These are phyloP conservation scores for Citrus hindsii DNA, from an alignment of 345 rosid species.

Conservation along the genomic window DNA sequence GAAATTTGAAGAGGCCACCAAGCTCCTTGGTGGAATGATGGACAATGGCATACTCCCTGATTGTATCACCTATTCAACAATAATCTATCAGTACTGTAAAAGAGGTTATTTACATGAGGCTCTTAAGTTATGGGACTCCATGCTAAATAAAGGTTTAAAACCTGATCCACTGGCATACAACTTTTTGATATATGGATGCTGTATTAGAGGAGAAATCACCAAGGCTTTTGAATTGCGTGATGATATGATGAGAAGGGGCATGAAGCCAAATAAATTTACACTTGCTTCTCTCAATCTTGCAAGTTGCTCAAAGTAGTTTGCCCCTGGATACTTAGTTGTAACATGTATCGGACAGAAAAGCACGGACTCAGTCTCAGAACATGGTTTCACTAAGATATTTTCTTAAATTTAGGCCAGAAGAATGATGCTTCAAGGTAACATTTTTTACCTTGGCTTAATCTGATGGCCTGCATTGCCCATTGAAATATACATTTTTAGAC, in stretches of 20 bases:
- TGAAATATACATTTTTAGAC: not conserved
- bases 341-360: not conserved
- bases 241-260: constrained; percentile 67
- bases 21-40: constrained; percentile 55
- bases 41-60: constrained; percentile 61
- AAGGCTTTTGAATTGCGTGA: constrained; percentile 62
- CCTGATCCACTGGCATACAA: constrained; percentile 74
- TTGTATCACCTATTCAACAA: constrained; percentile 80
- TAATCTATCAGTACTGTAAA: constrained; percentile 64
- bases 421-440: not conserved
- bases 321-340: not conserved
- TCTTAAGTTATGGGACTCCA: constrained; percentile 59
- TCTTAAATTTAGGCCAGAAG: not conserved
- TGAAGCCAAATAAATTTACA: constrained; percentile 31
- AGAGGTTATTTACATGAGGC: constrained; percentile 58
- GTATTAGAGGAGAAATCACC: constrained; percentile 47
- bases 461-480: not conserved
- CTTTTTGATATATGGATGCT: constrained; percentile 65
- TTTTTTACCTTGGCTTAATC: not conserved
- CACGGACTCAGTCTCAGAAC: not conserved
- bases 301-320: constrained; percentile 5
- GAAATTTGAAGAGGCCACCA: constrained; percentile 56
- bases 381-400: not conserved
- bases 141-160: constrained; percentile 58
- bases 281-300: constrained; percentile 13